Evolutionary conservation across 371 early-diverging fungal genomes (phyloP).

Genomic region (Rhizomucor miehei): DNA sequence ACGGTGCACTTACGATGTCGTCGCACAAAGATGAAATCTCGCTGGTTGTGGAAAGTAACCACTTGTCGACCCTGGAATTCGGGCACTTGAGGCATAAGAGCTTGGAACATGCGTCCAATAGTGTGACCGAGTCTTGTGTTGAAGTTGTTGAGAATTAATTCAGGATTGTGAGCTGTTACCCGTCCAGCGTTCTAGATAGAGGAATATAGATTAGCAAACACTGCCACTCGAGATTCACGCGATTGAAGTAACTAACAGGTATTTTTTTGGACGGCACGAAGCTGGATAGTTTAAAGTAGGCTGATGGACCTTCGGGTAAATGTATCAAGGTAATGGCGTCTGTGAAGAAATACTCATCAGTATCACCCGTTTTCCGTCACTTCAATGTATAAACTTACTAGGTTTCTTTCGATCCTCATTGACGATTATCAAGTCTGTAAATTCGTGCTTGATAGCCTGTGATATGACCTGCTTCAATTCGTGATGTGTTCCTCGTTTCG

Average conservation of each 20-base stretch:
- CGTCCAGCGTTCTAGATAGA: slow-evolving; percentile 72
- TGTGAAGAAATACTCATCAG: slow-evolving; percentile 19
- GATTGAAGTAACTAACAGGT: slow-evolving; percentile 39
- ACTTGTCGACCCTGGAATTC: slow-evolving; percentile 96
- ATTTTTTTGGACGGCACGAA: slow-evolving; percentile 79
- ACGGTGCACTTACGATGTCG: slow-evolving; percentile 69
- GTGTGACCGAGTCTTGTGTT: slow-evolving; percentile 96
- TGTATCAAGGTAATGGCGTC: slow-evolving; percentile 92
- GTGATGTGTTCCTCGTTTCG: slow-evolving; percentile 84
- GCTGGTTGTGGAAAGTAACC: slow-evolving; percentile 97
- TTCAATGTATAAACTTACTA: slow-evolving; percentile 51
- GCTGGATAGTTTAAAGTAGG: slow-evolving; percentile 89
- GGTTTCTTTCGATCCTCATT: slow-evolving; percentile 91
- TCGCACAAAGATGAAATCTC: slow-evolving; percentile 99
- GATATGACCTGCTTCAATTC: slow-evolving; percentile 90
- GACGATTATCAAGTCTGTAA: slow-evolving; percentile 89
- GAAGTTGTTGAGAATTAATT: slow-evolving; percentile 98
- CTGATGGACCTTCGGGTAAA: slow-evolving; percentile 96
- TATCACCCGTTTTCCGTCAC: background rate
- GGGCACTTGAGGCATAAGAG: slow-evolving; percentile 96
- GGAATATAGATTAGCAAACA: too few species aligned
- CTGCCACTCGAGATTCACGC: background rate
- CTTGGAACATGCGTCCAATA: slow-evolving; percentile 94
- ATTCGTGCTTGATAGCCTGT: slow-evolving; percentile 84
- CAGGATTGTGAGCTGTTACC: slow-evolving; percentile 87